Conservation (phyloP, 345 rosid genomes). For the Ceriops zippeliana region DNA sequence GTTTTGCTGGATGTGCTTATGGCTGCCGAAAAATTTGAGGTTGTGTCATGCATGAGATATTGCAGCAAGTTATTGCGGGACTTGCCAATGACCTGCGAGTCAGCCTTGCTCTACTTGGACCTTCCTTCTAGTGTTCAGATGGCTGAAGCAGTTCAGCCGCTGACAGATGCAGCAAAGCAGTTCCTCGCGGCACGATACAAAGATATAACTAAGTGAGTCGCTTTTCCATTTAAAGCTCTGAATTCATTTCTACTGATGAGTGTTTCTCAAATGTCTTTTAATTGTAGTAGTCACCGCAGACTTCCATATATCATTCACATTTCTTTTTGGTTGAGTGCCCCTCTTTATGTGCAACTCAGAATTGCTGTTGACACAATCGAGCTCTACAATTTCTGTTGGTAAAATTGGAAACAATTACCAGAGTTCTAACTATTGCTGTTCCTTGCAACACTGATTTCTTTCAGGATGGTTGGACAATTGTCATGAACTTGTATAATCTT, state of each 20-base stretch:
- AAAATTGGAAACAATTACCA: background rate
- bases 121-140: constrained; percentile 62
- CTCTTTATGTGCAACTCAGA: background rate
- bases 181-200: constrained; percentile 58
- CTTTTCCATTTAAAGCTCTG: background rate
- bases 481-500: background rate
- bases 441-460: background rate
- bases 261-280: background rate
- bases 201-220: constrained; percentile 52
- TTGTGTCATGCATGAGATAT: constrained; percentile 77
- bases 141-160: constrained; percentile 76
- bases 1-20: constrained; percentile 64
- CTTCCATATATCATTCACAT: background rate
- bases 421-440: constrained; percentile 5
- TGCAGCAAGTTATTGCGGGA: constrained; percentile 59
- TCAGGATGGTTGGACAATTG: constrained; percentile 2
- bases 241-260: background rate
- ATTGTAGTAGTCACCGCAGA: background rate
- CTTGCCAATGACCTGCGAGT: constrained; percentile 69
- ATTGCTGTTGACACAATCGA: background rate
- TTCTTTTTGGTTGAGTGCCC: background rate
- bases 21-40: constrained; percentile 86
- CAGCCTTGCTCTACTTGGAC: constrained; percentile 71
- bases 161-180: constrained; percentile 65
- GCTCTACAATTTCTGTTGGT: background rate